Base-by-base conservation (phyloP, 1,284 basidiomycete genomes). In the Microstroma glucosiphilum region DNA sequence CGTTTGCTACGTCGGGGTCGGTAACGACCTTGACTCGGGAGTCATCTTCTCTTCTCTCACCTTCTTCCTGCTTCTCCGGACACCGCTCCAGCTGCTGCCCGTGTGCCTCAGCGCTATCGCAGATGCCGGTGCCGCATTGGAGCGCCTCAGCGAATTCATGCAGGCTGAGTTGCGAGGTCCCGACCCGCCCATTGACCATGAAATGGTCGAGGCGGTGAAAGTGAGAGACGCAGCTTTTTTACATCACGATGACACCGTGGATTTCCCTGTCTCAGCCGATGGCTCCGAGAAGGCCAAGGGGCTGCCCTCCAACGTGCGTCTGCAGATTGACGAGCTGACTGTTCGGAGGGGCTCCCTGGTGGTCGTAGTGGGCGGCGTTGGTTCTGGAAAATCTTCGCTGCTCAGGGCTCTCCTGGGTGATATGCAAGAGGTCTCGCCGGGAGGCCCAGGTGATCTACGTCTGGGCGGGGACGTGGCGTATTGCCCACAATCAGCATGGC, bases 401-500 rank as follows among this genome's bases (percentile, higher is more conserved):
- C 64, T 79, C 1, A 70, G 73, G 23, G 76, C 74, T 15, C 69
- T 69, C 56, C 69, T 78, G 25, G 77, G 77, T 40, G 77, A 79
- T 65, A 78, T 79, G 77, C 68, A 67, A 13, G 61, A 69, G 58
- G 66, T 65, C 4, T 19, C 41, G 1, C 72, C 72, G 6, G 60
- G 65, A n/a, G 43, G 43, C 6, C 43, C 43, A n/a, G n/a, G 21
- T 21, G 51, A 54, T 15, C 26, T 21, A 2, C 13, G n/a, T 13
- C 19, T 40, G 7, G 51, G 51, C 6, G 6, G 71, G 72, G 12
- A 65, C 60, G 12, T 76, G 69, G 74, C 68, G 68, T 93, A 92
- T 80, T 91, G 89, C 76, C 85, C 90, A 2, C 90, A 92, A 78
- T 86, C 83, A 25, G 88, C 91, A 1, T 94, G 91, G 91, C 92